A percentile compares a stretch with the other conserved stretches of the same genome.
Conservation (phyloP, 73 alveolate species). For the Tetrahymena malaccensis region DNA sequence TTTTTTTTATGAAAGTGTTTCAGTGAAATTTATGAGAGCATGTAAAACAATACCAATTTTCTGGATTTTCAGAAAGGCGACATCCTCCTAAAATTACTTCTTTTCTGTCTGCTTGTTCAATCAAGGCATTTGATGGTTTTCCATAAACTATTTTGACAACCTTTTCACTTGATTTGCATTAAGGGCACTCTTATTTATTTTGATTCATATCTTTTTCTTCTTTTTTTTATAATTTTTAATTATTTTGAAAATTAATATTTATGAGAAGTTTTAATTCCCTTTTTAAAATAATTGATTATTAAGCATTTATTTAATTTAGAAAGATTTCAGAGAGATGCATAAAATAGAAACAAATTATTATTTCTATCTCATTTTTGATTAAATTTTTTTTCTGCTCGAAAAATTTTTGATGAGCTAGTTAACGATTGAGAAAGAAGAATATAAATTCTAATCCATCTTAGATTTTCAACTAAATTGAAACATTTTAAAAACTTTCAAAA, state of each 20-base stretch:
- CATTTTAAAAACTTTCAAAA: no score
- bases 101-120: neutral
- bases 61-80: no score
- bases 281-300: no score
- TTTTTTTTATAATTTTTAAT: no score
- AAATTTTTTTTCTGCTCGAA: neutral
- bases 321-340: neutral
- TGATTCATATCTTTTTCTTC: neutral
- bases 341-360: neutral
- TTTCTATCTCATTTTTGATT: neutral
- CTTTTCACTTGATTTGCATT: neutral
- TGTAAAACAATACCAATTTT: neutral
- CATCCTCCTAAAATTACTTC: neutral
- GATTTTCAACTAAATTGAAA: no score
- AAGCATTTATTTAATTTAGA: neutral
- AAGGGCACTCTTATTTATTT: neutral
- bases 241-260: no score
- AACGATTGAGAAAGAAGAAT: no score
- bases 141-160: neutral
- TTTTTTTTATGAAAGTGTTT: no score
- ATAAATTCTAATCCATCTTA: no score
- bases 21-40: neutral
- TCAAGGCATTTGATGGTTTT: neutral
- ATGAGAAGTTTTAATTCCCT: no score
- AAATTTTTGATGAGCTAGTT: no score